Evolutionary conservation across 345 rosid genomes (phyloP).

Genomic region (Heritiera fomes): DNA sequence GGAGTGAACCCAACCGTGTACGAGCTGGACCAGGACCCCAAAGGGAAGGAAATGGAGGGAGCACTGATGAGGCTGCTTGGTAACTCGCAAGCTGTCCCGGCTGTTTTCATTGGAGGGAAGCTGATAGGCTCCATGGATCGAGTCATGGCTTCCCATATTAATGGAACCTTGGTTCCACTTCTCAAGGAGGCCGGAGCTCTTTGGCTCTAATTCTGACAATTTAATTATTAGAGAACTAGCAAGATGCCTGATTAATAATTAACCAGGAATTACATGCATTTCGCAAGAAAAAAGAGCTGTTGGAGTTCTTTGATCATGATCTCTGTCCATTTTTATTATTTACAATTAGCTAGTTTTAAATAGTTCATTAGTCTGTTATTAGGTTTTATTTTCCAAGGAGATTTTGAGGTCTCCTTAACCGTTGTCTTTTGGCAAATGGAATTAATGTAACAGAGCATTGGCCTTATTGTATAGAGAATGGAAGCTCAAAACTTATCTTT

Average conservation of each 20-base stretch:
- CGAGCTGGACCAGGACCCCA: conserved; percentile 61
- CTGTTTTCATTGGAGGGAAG: conserved; percentile 69
- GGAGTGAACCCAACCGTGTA: conserved; percentile 64
- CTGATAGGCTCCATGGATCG: conserved; percentile 61
- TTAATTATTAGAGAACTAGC: neutral
- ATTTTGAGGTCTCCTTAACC: conserved; percentile 6
- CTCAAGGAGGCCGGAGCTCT: conserved; percentile 81
- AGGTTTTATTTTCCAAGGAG: neutral
- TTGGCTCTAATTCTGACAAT: conserved; percentile 47
- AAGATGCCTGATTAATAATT: neutral
- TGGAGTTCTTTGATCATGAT: neutral
- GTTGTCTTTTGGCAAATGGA: neutral
- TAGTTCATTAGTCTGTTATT: neutral
- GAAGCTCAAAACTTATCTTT: neutral
- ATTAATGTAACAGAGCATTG: neutral
- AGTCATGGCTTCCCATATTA: conserved; percentile 67
- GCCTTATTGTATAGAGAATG: neutral
- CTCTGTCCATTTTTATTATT: neutral
- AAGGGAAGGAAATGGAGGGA: conserved; percentile 57
- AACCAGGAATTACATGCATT: neutral
- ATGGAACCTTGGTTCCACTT: conserved; percentile 63
- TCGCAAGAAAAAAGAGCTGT: neutral
- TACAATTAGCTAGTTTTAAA: neutral
- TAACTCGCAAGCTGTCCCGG: conserved; percentile 39
- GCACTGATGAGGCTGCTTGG: conserved; percentile 45